Percentiles rank a stretch among this genome's conserved stretches.
These are phyloP conservation scores for Venturia nashicola DNA, from an alignment of 2,329 filamentous ascomycete genomes.

Conservation along the genomic window DNA sequence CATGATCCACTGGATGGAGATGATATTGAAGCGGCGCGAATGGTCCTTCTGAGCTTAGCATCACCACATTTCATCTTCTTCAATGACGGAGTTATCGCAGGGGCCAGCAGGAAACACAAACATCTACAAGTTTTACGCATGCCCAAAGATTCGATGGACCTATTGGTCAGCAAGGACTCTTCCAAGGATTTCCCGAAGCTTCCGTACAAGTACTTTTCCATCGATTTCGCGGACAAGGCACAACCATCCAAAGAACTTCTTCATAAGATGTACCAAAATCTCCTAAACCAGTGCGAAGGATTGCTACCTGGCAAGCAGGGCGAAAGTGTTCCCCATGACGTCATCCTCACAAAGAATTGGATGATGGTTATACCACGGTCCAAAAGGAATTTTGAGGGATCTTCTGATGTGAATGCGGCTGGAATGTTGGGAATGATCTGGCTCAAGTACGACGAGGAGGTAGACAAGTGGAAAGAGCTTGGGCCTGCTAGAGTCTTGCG, in stretches of 20 bases:
- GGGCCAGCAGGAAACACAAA: conserved; percentile 1
- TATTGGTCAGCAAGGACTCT: background rate
- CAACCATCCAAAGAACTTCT: background rate
- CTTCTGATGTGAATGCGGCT: background rate
- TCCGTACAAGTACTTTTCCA: conserved; percentile 2
- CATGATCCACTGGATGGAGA: conserved; percentile 27
- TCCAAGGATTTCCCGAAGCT: background rate
- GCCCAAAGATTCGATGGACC: background rate
- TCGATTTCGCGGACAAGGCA: background rate
- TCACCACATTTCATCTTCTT: background rate
- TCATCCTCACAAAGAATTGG: background rate
- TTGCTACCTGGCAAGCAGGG: background rate
- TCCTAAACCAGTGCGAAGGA: background rate
- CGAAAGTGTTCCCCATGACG: conserved; percentile 1
- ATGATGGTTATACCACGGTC: conserved; percentile 3
- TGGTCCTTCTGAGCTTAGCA: background rate
- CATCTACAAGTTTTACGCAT: background rate
- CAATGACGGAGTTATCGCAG: background rate
- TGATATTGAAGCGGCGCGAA: conserved; percentile 28
- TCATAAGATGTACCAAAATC: background rate
- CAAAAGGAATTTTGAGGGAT: background rate
- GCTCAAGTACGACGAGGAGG: background rate
- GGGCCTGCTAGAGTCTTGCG: background rate
- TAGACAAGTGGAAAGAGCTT: conserved; percentile 1
- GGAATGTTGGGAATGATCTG: conserved; percentile 2